Percentiles rank a stretch among this genome's conserved stretches.
These are phyloP conservation scores for Puccinellia tenuiflora DNA, from an alignment of 176 grass and related monocot genomes.

Conservation along the genomic window DNA sequence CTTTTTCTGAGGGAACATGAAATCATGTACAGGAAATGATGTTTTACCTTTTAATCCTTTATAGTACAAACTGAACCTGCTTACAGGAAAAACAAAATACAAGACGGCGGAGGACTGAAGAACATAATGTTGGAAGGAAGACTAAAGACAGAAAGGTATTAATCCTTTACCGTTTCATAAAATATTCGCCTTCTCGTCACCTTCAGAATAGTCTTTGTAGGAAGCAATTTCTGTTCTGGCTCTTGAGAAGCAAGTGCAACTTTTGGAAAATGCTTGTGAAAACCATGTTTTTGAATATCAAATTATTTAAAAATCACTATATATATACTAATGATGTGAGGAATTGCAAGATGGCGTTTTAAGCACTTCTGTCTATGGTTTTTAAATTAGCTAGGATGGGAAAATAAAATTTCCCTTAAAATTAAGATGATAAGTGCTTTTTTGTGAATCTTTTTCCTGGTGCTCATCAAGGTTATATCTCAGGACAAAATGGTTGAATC, in stretches of 20 bases:
- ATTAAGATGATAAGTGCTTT: not conserved
- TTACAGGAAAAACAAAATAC: constrained; percentile 78
- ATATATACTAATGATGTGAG: constrained; percentile 1
- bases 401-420: not conserved
- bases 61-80: not conserved
- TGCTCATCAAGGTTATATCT: constrained; percentile 33
- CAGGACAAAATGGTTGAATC: constrained; percentile 56
- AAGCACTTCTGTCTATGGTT: too few species aligned
- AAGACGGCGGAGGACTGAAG: constrained; percentile 54
- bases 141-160: constrained; percentile 80
- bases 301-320: not conserved
- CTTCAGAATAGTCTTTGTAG: not conserved
- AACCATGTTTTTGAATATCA: not conserved
- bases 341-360: too few species aligned
- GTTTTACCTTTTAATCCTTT: not conserved
- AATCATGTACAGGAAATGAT: not conserved
- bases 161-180: not conserved
- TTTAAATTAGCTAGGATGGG: not conserved
- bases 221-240: constrained; percentile 1
- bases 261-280: constrained; percentile 3
- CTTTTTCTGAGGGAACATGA: not conserved
- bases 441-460: not conserved
- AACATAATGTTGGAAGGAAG: constrained; percentile 57
- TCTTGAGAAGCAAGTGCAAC: not conserved
- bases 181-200: too few species aligned